phyloP scores from a whole-genome alignment of 1,139 yeast genomes.

The Yamadazyma buinensis region DNA sequence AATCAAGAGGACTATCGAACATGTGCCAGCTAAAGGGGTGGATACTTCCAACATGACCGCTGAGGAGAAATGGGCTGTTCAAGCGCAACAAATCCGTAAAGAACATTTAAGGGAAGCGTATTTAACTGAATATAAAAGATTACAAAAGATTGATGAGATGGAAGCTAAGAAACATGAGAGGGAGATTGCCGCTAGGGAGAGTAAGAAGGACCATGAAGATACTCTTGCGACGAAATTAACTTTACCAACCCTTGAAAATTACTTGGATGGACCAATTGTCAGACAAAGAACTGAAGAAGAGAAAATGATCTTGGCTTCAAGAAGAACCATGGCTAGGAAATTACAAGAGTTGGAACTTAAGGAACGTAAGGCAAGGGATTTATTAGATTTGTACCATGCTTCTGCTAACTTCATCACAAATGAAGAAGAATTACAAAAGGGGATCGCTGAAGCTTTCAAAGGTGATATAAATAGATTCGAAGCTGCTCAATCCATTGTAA shows the following conservation, averaged over 20 bases:
- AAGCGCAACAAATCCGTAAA: constrained; percentile 69
- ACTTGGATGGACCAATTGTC: constrained; percentile 66
- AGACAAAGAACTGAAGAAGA: constrained; percentile 71
- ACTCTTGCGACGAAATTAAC: constrained; percentile 62
- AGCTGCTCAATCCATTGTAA: constrained; percentile 29
- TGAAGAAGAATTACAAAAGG: constrained; percentile 56
- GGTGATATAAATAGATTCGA: constrained; percentile 38
- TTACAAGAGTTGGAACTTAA: constrained; percentile 27
- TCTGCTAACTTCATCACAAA: constrained; percentile 63
- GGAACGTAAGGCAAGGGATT: constrained; percentile 48
- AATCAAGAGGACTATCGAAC: constrained; percentile 50
- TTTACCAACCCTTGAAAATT: constrained; percentile 73
- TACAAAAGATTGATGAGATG: constrained; percentile 38
- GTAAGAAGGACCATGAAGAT: constrained; percentile 27
- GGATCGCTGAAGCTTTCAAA: constrained; percentile 56
- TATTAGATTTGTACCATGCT: constrained; percentile 71
- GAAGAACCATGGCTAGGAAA: constrained; percentile 34
- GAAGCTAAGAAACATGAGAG: constrained; percentile 24
- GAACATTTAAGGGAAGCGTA: constrained; percentile 67
- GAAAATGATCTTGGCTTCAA: constrained; percentile 40
- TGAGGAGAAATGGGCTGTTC: constrained; percentile 51
- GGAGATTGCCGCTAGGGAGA: constrained; percentile 16
- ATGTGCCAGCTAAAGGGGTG: constrained; percentile 28
- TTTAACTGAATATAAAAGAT: constrained; percentile 53
- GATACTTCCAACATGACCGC: constrained; percentile 35